Evolutionary conservation across 2,329 filamentous ascomycete species (phyloP).

Genomic region (Salinomyces thailandicus): DNA sequence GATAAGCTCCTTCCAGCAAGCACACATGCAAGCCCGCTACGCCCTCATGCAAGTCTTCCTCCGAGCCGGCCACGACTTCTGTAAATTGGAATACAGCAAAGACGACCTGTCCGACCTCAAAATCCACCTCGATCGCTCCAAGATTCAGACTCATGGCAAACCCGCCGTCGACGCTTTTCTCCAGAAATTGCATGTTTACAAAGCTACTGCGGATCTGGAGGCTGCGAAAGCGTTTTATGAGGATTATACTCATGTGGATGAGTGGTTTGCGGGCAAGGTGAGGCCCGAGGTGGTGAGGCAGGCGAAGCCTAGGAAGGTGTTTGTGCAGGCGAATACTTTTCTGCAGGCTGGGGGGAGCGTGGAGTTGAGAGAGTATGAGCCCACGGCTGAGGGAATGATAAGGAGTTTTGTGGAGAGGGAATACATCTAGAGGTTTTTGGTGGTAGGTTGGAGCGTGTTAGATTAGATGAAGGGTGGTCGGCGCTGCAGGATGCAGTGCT

Average conservation of each 20-base stretch:
- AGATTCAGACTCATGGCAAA: slow-evolving; percentile 75
- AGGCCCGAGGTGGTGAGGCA: slow-evolving; percentile 64
- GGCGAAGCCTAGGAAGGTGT: slow-evolving; percentile 79
- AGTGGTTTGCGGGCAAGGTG: slow-evolving; percentile 75
- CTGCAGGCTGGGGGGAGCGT: slow-evolving; percentile 52
- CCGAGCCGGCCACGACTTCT: slow-evolving; percentile 76
- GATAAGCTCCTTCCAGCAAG: not conserved
- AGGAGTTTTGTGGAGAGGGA: slow-evolving; percentile 50
- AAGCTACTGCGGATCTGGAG: slow-evolving; percentile 75
- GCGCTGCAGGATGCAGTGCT: too few species aligned
- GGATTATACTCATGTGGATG: slow-evolving; percentile 71
- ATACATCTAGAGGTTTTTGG: slow-evolving; percentile 22
- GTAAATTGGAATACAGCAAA: slow-evolving; percentile 62
- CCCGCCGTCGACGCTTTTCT: slow-evolving; percentile 77
- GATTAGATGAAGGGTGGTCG: too few species aligned
- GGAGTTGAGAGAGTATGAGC: slow-evolving; percentile 73
- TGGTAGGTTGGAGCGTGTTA: too few species aligned
- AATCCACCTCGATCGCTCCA: slow-evolving; percentile 72
- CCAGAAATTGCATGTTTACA: slow-evolving; percentile 87
- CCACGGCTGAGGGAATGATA: slow-evolving; percentile 69
- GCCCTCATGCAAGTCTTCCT: slow-evolving; percentile 79
- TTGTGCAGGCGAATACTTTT: slow-evolving; percentile 86
- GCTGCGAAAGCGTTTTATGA: slow-evolving; percentile 71
- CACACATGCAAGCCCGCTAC: slow-evolving; percentile 54
- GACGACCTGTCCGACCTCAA: slow-evolving; percentile 64